Evolutionary conservation across 2,329 filamentous ascomycete genomes (phyloP).

Genomic region (Penicillium sp.): DNA sequence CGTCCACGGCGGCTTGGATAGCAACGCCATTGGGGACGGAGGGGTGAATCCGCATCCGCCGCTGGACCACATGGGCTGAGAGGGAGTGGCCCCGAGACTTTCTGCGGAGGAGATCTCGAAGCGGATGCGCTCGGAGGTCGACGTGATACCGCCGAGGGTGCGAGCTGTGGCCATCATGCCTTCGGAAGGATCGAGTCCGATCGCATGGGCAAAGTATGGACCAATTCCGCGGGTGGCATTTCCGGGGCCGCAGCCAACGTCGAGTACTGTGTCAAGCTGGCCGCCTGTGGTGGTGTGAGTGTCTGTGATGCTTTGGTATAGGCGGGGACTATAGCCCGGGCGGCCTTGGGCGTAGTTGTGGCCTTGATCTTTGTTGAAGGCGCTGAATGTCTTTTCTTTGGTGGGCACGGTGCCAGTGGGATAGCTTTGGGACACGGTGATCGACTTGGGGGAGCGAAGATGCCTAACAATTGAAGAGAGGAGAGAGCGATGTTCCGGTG

Average conservation of each 20-base stretch:
- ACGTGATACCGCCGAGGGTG: slow-evolving; percentile 34
- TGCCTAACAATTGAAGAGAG: too few relatives aligned
- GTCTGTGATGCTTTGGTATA: slow-evolving; percentile 49
- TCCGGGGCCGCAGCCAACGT: slow-evolving; percentile 59
- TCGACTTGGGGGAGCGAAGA: too few relatives aligned
- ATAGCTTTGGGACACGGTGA: too few relatives aligned
- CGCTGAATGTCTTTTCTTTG: slow-evolving; percentile 21
- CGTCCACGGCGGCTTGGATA: slow-evolving; percentile 43
- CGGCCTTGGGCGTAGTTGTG: slow-evolving; percentile 42
- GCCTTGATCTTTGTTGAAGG: slow-evolving; percentile 20
- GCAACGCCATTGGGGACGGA: slow-evolving; percentile 42
- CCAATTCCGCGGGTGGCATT: slow-evolving; percentile 48
- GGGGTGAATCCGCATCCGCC: slow-evolving; percentile 25
- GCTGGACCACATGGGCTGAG: slow-evolving; percentile 45
- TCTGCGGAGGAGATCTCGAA: slow-evolving; percentile 50
- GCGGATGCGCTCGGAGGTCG: slow-evolving; percentile 35
- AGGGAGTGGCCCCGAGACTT: slow-evolving; percentile 36
- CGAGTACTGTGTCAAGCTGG: slow-evolving; percentile 46
- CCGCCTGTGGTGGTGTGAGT: slow-evolving; percentile 51
- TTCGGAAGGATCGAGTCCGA: slow-evolving; percentile 53
- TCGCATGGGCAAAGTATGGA: slow-evolving; percentile 45
- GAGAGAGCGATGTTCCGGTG: too few relatives aligned
- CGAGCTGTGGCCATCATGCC: slow-evolving; percentile 54
- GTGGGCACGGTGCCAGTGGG: too few relatives aligned
- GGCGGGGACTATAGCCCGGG: slow-evolving; percentile 48